Percentiles rank a stretch among this genome's conserved stretches.
Evolutionary conservation across 179 eudicot species (phyloP).

Genomic region (Beta corolliflora): DNA sequence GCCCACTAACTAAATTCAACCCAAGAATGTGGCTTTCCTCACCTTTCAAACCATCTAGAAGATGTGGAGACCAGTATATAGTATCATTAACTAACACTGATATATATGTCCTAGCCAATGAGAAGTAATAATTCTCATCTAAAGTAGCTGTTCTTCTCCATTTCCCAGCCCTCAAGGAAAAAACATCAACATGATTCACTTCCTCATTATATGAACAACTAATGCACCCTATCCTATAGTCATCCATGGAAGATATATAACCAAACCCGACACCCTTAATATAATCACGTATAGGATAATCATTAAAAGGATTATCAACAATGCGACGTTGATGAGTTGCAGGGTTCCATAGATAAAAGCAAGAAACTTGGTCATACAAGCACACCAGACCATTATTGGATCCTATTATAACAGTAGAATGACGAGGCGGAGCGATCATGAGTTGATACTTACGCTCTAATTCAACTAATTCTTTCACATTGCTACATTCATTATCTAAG

Average conservation of each 20-base stretch:
- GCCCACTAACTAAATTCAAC: background rate
- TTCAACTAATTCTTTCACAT: too few species aligned
- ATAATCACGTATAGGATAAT: background rate
- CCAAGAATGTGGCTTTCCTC: too few species aligned
- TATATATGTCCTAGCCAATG: too few species aligned
- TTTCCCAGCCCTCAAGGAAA: background rate
- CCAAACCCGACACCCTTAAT: background rate
- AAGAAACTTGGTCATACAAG: background rate
- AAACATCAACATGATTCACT: background rate
- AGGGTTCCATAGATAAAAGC: conserved; percentile 9
- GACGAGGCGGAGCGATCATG: too few species aligned
- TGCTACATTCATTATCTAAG: too few species aligned
- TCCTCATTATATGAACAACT: too few species aligned
- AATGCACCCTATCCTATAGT: background rate
- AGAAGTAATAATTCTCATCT: too few species aligned
- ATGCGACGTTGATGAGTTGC: background rate
- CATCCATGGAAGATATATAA: conserved; percentile 11
- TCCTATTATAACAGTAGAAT: too few species aligned
- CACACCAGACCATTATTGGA: background rate
- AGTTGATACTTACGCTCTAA: too few species aligned
- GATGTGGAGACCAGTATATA: background rate
- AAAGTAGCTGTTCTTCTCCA: background rate
- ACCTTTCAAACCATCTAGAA: too few species aligned
- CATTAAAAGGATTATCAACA: background rate
- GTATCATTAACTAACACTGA: background rate